Conservation (phyloP, 441 rosid genomes). For the Isatis lusitanica region DNA sequence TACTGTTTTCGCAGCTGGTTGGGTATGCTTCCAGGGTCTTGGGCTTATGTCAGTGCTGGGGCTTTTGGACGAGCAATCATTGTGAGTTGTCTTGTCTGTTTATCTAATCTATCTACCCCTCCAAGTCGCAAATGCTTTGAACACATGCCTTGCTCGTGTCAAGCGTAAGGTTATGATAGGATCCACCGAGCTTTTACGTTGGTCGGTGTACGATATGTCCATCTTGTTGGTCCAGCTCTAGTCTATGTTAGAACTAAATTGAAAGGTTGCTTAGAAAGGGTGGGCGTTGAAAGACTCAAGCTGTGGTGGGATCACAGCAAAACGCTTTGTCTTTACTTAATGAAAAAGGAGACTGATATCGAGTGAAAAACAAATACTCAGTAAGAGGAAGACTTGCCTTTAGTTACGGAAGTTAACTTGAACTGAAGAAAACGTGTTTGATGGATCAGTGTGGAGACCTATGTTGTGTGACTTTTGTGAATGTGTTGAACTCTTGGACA, state of each 20-base stretch:
- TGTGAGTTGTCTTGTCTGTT: slow-evolving; percentile 50
- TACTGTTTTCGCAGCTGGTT: slow-evolving; percentile 70
- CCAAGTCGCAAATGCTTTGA: neutral
- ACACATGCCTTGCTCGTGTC: slow-evolving; percentile 5
- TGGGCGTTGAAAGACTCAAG: neutral
- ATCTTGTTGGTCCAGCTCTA: neutral
- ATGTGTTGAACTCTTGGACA: neutral
- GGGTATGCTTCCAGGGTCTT: slow-evolving; percentile 98
- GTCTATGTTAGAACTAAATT: neutral
- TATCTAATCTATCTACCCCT: neutral
- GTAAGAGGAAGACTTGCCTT: neutral
- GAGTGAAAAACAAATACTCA: neutral
- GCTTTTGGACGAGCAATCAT: slow-evolving; percentile 95
- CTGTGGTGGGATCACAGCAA: neutral
- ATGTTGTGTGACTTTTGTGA: neutral
- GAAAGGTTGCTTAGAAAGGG: slow-evolving; percentile 16
- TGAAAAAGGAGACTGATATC: neutral
- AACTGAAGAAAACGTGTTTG: neutral
- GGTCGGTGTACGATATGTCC: slow-evolving; percentile 2
- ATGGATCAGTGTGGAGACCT: neutral
- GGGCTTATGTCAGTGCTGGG: slow-evolving; percentile 99
- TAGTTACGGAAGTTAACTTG: neutral
- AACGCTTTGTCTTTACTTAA: neutral
- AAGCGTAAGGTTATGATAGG: slow-evolving; percentile 5
- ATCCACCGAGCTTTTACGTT: slow-evolving; percentile 9